Base-by-base conservation (phyloP, 768 basidiomycete species). In the Agrocybe chaxingu region DNA sequence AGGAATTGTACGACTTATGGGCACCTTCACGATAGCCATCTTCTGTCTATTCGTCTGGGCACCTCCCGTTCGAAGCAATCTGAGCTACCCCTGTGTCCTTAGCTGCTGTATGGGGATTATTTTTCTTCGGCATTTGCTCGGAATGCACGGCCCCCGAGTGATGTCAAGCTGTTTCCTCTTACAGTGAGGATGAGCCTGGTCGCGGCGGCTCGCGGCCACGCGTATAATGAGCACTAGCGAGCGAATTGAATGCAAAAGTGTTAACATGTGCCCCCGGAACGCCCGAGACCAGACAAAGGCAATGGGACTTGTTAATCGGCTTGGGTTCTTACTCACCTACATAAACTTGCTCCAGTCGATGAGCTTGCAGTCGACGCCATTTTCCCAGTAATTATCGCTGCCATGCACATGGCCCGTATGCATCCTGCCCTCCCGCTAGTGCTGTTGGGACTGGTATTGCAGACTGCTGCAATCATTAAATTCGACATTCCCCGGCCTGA, bases 1-100 rank as follows among this genome's bases (percentile, higher is more conserved):
- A 76, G 68, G 85, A 89, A 57, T 72, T 92, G 16, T 90, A 91
- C 58, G 80, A 83, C 40, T 72, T 91, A 8, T 92, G 90, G 89
- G 85, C 74, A 29, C 84, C 86, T 3, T 76, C 68, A 54, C 59
- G 63, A 52, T 73, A 57, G 60, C n/a, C n/a, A n/a, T 29, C 34
- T 16, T 7, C 34, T 12, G 24, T 36, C 18, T 10, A 32, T 8
- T 4, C 32, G n/a, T 7, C 9, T 8, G 31, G 24, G 34, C 13
- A 12, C 13, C 8, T 13, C 13, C 38, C 19, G 38, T 13, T 19
- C 13, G 38, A 13, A 40, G 7, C 19, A 19, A 13, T 16, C 12
- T 46, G 31, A 12, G 4, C 13, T 13, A 13, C 9, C 18, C 18
- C 24, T 44, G 13, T 31, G 18, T 44, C 18, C 31, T 30, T 44